Conservation (phyloP, 208 protist genomes). For the Trypanosoma avium region DNA sequence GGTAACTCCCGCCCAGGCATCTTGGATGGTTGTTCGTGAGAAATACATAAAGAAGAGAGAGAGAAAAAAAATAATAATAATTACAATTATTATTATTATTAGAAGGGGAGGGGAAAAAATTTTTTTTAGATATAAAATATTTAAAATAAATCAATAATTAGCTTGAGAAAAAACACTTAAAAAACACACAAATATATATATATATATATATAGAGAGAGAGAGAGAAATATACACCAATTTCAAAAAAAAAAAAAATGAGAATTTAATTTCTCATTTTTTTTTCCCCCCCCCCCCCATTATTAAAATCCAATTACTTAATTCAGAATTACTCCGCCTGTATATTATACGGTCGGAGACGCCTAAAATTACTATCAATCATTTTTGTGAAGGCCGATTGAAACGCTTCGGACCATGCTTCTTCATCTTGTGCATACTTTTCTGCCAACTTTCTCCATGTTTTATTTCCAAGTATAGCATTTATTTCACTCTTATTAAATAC, state of each 20-base stretch:
- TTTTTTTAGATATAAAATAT: neutral
- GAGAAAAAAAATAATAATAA: slow-evolving; percentile 5
- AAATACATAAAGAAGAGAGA: neutral
- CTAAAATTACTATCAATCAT: slow-evolving; percentile 85
- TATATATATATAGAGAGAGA: neutral
- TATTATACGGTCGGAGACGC: slow-evolving; percentile 56
- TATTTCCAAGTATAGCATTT: slow-evolving; percentile 51
- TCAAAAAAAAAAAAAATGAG: neutral
- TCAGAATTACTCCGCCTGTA: neutral
- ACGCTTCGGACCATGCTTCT: slow-evolving; percentile 52
- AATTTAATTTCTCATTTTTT: neutral
- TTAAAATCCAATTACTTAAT: neutral
- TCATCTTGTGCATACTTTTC: slow-evolving; percentile 62
- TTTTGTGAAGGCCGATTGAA: slow-evolving; percentile 74
- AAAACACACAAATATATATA: neutral
- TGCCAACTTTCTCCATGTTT: slow-evolving; percentile 52
- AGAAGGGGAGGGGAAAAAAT: neutral
- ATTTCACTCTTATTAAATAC: slow-evolving; percentile 65
- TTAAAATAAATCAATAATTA: neutral
- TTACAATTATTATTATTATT: neutral
- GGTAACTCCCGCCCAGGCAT: slow-evolving; percentile 21
- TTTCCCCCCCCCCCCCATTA: neutral
- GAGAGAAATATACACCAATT: neutral
- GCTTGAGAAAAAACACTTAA: neutral
- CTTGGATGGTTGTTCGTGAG: neutral